Conservation (phyloP, 495 filamentous ascomycete species). For the Hypomontagnella monticulosa region DNA sequence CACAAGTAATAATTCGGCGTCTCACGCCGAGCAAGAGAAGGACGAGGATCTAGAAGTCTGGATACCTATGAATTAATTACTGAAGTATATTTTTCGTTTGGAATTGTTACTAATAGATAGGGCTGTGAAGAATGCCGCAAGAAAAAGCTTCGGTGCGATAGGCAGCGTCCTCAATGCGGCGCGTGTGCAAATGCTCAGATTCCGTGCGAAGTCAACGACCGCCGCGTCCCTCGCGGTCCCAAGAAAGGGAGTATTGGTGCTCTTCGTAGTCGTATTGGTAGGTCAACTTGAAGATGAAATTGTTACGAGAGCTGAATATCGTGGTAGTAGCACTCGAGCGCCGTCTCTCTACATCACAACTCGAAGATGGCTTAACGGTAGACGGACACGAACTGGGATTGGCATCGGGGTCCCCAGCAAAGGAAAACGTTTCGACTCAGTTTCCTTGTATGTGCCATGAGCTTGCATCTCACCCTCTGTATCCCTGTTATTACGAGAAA, state of each 20-base stretch:
- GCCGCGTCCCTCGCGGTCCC: conserved; percentile 59
- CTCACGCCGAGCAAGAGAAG: not conserved
- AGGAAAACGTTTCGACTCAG: conserved; percentile 21
- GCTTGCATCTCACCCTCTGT: conserved; percentile 13
- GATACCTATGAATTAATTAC: not conserved
- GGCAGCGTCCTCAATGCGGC: conserved; percentile 60
- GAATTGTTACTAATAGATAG: conserved; percentile 21
- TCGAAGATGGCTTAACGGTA: conserved; percentile 23
- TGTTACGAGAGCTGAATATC: conserved; percentile 12
- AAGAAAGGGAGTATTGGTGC: conserved; percentile 65
- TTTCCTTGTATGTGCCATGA: conserved; percentile 29
- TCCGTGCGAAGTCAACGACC: conserved; percentile 59
- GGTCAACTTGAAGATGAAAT: conserved; percentile 18
- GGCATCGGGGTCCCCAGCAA: conserved; percentile 15
- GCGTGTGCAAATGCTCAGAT: conserved; percentile 61
- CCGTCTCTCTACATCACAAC: conserved; percentile 49
- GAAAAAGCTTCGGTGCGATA: conserved; percentile 62
- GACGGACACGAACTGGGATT: conserved; percentile 30
- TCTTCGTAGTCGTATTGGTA: conserved; percentile 59
- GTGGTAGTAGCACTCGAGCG: conserved; percentile 48
- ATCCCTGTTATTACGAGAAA: conserved; percentile 26
- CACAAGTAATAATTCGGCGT: conserved; percentile 19
- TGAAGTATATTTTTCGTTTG: not conserved
- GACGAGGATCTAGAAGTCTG: not conserved
- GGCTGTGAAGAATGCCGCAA: conserved; percentile 56